These are phyloP conservation scores for Talaromyces wortmannii DNA, from an alignment of 495 filamentous ascomycete genomes.

Conservation along the genomic window DNA sequence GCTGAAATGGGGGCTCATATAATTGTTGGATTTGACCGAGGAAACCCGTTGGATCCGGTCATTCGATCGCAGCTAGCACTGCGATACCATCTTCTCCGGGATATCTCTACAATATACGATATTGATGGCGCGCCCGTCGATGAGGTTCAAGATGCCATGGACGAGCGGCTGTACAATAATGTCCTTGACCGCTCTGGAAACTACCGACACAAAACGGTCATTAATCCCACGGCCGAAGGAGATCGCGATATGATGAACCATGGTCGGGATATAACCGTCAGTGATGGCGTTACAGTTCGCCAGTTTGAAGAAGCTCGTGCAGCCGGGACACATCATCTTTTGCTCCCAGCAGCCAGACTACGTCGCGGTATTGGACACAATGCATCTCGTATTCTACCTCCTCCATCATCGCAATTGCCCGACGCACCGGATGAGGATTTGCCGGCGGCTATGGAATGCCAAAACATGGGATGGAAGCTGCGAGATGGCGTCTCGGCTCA, in stretches of 20 bases:
- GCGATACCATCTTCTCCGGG: conserved; percentile 73
- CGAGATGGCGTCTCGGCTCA: conserved; percentile 56
- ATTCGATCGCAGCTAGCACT: conserved; percentile 87
- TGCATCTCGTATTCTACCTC: conserved; percentile 31
- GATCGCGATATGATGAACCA: conserved; percentile 77
- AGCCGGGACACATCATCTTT: conserved; percentile 31
- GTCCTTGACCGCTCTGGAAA: conserved; percentile 83
- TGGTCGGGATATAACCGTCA: conserved; percentile 67
- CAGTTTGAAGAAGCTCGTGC: conserved; percentile 56
- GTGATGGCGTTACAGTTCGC: conserved; percentile 64
- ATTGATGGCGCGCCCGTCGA: conserved; percentile 75
- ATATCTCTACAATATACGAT: conserved; percentile 88
- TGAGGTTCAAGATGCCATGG: conserved; percentile 69
- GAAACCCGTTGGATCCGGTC: conserved; percentile 87
- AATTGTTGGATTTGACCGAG: conserved; percentile 91
- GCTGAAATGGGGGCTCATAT: conserved; percentile 97
- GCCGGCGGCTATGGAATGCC: conserved; percentile 62
- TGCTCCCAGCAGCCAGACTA: conserved; percentile 33
- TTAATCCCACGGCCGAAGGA: conserved; percentile 69
- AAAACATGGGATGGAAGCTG: conserved; percentile 74
- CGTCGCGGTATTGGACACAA: conserved; percentile 40
- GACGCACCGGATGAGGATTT: conserved; percentile 54
- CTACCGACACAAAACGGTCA: conserved; percentile 70
- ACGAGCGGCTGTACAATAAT: conserved; percentile 89
- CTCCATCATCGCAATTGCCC: conserved; percentile 39